Evolutionary conservation across 257 asterid species (phyloP), one percentile per base, ranked within the genome.

Genomic region (Fraxinus anomala): DNA sequence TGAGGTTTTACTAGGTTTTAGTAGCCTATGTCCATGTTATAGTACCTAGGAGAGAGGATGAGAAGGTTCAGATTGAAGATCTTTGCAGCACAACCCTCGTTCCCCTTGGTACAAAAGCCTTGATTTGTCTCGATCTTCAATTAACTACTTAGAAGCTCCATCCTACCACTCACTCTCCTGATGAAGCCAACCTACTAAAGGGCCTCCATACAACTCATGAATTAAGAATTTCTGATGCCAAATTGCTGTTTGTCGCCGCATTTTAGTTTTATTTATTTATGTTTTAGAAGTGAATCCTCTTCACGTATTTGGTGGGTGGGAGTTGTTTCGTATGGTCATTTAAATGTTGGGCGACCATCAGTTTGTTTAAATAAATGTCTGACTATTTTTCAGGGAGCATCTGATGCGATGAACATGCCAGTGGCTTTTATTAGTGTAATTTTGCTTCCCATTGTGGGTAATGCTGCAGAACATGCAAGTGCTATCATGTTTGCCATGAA

Each of bases 401-500:
- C 98, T 26, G 97, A 88, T 76, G 81, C 98, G 2, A 28, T 93
- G 92, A 93, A 87, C 87, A 82, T 95, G 92, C 98, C 99, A 1
- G 83, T 95, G 63, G 81, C 99, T 67, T 95, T 95, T 86, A 95
- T 95, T 73, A 91, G 98, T 66, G 98, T 95, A 70, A 89, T 93
- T 80, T 87, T 96, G 85, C 97, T 96, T 68, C 99, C 97, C 11
- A 89, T 96, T 5, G 99, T 93, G 39, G 99, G 99, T 67, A 96
- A 96, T 44, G 97, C 99, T 33, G 98, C 98, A 33, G 99, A 95
- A 76, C 99, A 95, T 69, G 99, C 99, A 70, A 93, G 97, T 82
- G 99, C 99, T 70, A 96, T 96, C 70, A 96, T 92, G 99, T 96
- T 96, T 77, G 98, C 99, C 0, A 91, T 96, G 99, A 96, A 96